Evolutionary conservation across 768 basidiomycete genomes (phyloP), one percentile per base, ranked within the genome.

Genomic region (Suillus luteus): DNA sequence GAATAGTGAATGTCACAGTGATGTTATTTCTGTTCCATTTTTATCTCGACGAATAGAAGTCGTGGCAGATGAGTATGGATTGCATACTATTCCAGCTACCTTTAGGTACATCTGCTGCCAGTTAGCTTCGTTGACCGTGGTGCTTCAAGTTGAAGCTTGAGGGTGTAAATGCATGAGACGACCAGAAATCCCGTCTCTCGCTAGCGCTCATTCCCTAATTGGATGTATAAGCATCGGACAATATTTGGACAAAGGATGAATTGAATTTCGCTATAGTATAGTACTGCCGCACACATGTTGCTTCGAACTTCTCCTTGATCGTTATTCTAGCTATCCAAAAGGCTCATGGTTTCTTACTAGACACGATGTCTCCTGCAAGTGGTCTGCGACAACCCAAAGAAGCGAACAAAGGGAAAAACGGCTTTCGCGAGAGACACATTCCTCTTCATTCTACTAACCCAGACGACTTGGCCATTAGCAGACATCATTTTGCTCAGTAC

Each of bases 401-500:
- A 17, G 41, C 59, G 1, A 37, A 69, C 62, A n/a, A 5, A 7
- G 44, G 44, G 0, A 64, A 43, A 19, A 76, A 75, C 27, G 75
- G 69, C 7, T 71, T 74, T 64, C 66, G 70, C 14, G 76, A 73
- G 1, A 65, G 63, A 54, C 41, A 14, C 1, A 17, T 55, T 0
- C 57, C 65, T 55, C 60, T 64, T 60, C 62, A 69, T 67, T 58
- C 58, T 31, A 48, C 67, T 31, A 44, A 59, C n/a, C 67, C 72
- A 15, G 71, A 73, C 66, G 65, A 73, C 33, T 37, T 70, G 65
- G 64, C 70, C 6, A 65, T 75, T 57, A 71, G 75, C 62, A 70
- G 73, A 27, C 76, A 78, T 52, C 72, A 79, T 8, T 65, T 71
- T 27, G 81, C 80, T 0, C 73, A 78, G 62, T 83, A 73, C 65